Evolutionary conservation across 352 stramenopile species (phyloP).

Genomic region (Phytophthora pistaciae): DNA sequence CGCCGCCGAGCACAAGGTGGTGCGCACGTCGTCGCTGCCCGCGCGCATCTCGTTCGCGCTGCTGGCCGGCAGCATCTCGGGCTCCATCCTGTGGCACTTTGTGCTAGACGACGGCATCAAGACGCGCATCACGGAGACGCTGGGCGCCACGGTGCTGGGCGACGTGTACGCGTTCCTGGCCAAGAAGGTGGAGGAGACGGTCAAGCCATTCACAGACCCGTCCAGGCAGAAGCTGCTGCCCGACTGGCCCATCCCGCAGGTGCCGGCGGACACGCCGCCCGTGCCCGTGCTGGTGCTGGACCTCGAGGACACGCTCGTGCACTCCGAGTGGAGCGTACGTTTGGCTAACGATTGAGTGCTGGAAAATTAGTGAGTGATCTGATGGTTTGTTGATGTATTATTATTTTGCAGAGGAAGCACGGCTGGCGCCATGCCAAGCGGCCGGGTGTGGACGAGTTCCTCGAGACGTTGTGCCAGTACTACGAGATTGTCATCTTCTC

Average conservation of each 20-base stretch:
- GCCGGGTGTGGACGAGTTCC: slow-evolving; percentile 86
- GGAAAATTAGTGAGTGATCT: background rate
- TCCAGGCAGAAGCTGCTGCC: slow-evolving; percentile 84
- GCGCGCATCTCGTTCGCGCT: slow-evolving; percentile 77
- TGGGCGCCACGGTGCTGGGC: slow-evolving; percentile 72
- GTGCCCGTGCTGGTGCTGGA: slow-evolving; percentile 88
- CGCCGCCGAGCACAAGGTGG: slow-evolving; percentile 43
- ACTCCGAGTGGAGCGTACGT: slow-evolving; percentile 92
- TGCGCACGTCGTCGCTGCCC: slow-evolving; percentile 80
- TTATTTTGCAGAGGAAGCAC: slow-evolving; percentile 72
- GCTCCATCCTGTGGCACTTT: slow-evolving; percentile 78
- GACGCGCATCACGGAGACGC: slow-evolving; percentile 43
- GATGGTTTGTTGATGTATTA: background rate
- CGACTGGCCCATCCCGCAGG: slow-evolving; percentile 88
- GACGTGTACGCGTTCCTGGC: slow-evolving; percentile 67
- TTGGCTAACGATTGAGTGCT: background rate
- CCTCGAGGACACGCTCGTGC: slow-evolving; percentile 88
- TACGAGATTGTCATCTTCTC: slow-evolving; percentile 92
- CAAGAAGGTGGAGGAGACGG: slow-evolving; percentile 73
- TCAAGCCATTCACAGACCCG: slow-evolving; percentile 84
- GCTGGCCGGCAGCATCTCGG: slow-evolving; percentile 70
- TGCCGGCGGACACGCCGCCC: slow-evolving; percentile 78
- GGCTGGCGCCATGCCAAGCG: slow-evolving; percentile 90
- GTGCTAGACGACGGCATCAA: slow-evolving; percentile 73
- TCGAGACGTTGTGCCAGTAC: slow-evolving; percentile 86